Evolutionary conservation across 192 early-diverging fungal genomes (phyloP), one percentile per base, ranked within the genome.

Genomic region (Coemansia brasiliensis): DNA sequence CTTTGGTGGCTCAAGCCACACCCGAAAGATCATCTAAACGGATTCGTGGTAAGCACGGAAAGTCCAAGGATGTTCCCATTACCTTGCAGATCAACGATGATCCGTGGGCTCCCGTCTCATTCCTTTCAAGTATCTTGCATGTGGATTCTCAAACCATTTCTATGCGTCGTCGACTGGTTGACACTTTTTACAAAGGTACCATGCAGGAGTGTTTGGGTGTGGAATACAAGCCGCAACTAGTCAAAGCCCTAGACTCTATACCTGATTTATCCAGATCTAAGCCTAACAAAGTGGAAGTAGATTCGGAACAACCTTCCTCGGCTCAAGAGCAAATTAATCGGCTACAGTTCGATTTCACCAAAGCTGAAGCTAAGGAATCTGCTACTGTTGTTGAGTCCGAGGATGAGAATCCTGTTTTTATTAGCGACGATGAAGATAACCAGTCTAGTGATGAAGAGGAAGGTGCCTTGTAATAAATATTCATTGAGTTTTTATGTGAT

Each of bases 51-150:
- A 25, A 21, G 21, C 54, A 60, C 27, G 76, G 76, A 20, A 59
- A 52, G 29, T 29, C 44, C 20, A 24, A 50, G 15, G 7, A 57
- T 3, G 41, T 18, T 20, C 16, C 58, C 7, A 20, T 20, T 11
- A 21, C 32, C 3, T 35, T 35, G 6, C 32, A 35, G 32, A 65
- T 79, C 29, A 69, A 61, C 52, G 16, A 52, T 13, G 67, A 74
- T 26, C 78, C 78, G 21, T 67, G 64, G 59, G 71, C 67, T 4
- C 78, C 67, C 0, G 78, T 80, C 0, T 74, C 71, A 3, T 80
- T 80, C 38, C 50, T 80, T 37, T 74, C 78, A 2, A 80, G 78
- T 20, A 80, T 80, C 24, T 29, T 80, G 32, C 44, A 21, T 3
- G 53, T 80, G 2, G 38, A 42, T n/a, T 43, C 50, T 2, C 15